phyloP scores from a whole-genome alignment of 1,139 yeast genomes.

The Entelexis sorbosivorans region DNA sequence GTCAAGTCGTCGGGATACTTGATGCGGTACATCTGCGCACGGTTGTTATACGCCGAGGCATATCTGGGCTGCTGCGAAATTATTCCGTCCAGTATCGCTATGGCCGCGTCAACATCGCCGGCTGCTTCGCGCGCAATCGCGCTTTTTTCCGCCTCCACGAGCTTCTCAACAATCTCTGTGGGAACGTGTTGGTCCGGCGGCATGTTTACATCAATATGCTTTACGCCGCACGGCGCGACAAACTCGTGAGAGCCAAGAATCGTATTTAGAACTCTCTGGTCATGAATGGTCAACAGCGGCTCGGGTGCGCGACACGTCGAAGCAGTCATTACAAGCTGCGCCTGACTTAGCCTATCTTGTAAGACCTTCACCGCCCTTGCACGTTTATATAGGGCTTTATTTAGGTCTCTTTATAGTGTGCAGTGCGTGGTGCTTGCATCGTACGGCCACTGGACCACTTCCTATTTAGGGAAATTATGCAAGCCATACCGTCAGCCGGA shows the following conservation, averaged over 20 bases:
- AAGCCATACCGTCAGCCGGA: constrained; percentile 10
- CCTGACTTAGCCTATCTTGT: too few relatives aligned
- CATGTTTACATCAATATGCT: constrained; percentile 21
- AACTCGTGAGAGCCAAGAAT: constrained; percentile 31
- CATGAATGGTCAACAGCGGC: constrained; percentile 2
- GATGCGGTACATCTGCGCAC: constrained; percentile 28
- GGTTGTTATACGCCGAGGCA: constrained; percentile 31
- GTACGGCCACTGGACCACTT: background rate
- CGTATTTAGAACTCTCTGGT: constrained; percentile 30
- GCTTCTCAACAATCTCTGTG: constrained; percentile 17
- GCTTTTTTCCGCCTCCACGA: constrained; percentile 24
- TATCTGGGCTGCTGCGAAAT: constrained; percentile 26
- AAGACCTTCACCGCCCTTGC: background rate
- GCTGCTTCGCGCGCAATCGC: constrained; percentile 24
- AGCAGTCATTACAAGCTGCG: background rate
- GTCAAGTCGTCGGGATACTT: background rate
- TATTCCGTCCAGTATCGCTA: constrained; percentile 22
- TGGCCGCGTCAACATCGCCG: constrained; percentile 19
- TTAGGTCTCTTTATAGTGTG: too few relatives aligned
- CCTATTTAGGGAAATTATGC: constrained; percentile 9
- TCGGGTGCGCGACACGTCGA: background rate
- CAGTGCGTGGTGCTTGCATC: background rate
- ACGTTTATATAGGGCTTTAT: background rate
- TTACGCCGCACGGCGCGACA: background rate
- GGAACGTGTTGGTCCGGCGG: constrained; percentile 26